Conservation (phyloP, 768 basidiomycete genomes). For the Clathrus columnatus region DNA sequence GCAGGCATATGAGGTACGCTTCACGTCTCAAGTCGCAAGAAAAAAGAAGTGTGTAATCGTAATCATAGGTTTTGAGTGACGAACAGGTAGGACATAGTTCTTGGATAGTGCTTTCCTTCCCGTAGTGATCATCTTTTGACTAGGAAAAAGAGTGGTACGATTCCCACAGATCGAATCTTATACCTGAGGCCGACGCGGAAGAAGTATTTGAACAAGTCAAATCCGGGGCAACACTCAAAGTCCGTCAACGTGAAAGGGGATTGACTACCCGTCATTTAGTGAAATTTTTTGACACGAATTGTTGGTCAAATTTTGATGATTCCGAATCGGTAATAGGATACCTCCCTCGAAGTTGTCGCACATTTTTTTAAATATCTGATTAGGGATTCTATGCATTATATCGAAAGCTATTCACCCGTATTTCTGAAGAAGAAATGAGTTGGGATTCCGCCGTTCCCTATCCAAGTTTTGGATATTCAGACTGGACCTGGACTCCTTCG, state of each 20-base stretch:
- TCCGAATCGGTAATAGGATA: constrained; percentile 37
- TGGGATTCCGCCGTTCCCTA: constrained; percentile 38
- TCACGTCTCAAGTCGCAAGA: neutral
- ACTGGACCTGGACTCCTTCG: constrained; percentile 58
- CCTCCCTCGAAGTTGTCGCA: neutral
- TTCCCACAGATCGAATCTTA: constrained; percentile 72
- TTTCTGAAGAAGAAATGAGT: constrained; percentile 70
- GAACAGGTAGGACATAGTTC: constrained; percentile 62
- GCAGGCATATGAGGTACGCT: constrained; percentile 86
- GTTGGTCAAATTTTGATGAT: constrained; percentile 62
- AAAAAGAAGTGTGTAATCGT: neutral
- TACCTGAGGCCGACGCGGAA: constrained; percentile 76
- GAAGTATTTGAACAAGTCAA: constrained; percentile 80
- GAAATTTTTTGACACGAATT: constrained; percentile 69
- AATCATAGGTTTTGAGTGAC: constrained; percentile 73
- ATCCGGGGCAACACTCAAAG: constrained; percentile 45
- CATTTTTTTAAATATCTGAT: neutral
- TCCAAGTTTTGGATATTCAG: constrained; percentile 76
- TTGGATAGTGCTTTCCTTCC: constrained; percentile 11
- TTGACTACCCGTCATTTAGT: constrained; percentile 73
- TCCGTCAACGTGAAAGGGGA: constrained; percentile 56
- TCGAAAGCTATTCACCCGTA: constrained; percentile 73
- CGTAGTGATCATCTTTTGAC: constrained; percentile 22
- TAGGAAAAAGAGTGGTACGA: constrained; percentile 99
- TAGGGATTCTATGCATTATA: constrained; percentile 91